Evolutionary conservation across 169 alveolate genomes (phyloP), one percentile per base, ranked within the genome.

Genomic region (Toxoplasma gondii): DNA sequence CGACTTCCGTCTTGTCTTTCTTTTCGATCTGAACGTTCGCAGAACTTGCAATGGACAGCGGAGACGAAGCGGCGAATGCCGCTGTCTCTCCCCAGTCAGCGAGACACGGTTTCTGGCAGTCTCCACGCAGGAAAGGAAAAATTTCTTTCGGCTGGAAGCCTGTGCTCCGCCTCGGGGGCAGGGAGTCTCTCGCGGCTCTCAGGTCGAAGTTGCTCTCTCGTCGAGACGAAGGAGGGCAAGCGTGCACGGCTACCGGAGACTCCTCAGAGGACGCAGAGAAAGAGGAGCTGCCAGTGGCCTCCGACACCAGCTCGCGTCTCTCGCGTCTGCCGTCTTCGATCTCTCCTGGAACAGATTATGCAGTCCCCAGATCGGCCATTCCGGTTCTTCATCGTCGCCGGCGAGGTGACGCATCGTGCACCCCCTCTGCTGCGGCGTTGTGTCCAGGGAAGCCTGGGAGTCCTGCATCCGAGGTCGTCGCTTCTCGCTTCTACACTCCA

Each of bases 151-250:
- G n/a, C 67, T 82, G 90, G 90, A 2, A 17, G 38, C 69, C 90
- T 36, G 90, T 82, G 16, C 90, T 82, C 54, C 90, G 90, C 17
- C 69, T 82, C 34, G 90, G 90, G 10, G 67, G 90, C 64, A 9
- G 67, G 34, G 38, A 29, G 67, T 36, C 90, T 9, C 90, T 82
- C 90, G 67, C 90, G 53, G 39, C 84, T 12, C 39, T 74, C 19
- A 12, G 49, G n/a, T 16, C 45, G 12, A 74, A 36, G 74, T 19
- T 64, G 39, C 86, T 78, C 44, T 78, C 86, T 78, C 41, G 53
- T 41, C 67, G 27, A 17, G 16, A 67, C 69, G 67, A 29, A 64
- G 67, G 5, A 9, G 58, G 38, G 53, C n/a, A 41, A 9, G 58
- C 19, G 54, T 34, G 31, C 41, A 34, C 16, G 86, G 43, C 22